These are phyloP conservation scores for Durio zibethinus DNA, from an alignment of 345 rosid genomes.

Conservation along the genomic window DNA sequence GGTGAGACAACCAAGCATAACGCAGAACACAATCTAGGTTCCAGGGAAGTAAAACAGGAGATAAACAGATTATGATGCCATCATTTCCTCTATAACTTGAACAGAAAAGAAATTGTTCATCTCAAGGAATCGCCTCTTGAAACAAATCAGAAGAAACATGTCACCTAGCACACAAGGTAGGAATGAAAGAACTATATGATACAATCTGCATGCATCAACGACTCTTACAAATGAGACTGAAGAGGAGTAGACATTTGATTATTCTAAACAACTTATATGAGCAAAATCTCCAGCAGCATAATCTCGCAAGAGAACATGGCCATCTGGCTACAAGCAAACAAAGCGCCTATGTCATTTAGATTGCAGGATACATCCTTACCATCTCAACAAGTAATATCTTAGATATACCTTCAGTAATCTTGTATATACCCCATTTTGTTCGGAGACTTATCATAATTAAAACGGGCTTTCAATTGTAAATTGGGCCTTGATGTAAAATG, in stretches of 20 bases:
- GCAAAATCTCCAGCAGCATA: constrained; percentile 56
- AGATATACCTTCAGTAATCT: constrained; percentile 45
- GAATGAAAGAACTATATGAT: not conserved
- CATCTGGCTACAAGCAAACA: constrained; percentile 41
- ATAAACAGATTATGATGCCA: not conserved
- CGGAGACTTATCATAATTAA: too few species aligned
- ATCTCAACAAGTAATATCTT: not conserved
- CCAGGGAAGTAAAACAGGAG: not conserved
- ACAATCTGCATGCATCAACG: not conserved
- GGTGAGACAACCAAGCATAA: not conserved
- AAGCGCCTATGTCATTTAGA: constrained; percentile 7
- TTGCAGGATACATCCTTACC: not conserved
- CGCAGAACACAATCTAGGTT: not conserved
- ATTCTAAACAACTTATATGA: constrained; percentile 34
- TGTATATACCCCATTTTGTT: too few species aligned
- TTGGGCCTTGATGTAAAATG: too few species aligned
- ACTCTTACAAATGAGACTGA: not conserved
- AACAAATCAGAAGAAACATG: not conserved
- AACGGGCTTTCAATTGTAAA: too few species aligned
- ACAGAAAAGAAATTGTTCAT: not conserved
- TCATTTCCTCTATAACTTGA: not conserved
- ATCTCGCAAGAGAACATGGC: constrained; percentile 47
- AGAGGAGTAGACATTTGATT: not conserved
- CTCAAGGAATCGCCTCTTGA: not conserved
- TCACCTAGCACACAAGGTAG: not conserved